phyloP scores from a whole-genome alignment of 2,329 filamentous ascomycete species.

The Curvularia hawaiiensis region DNA sequence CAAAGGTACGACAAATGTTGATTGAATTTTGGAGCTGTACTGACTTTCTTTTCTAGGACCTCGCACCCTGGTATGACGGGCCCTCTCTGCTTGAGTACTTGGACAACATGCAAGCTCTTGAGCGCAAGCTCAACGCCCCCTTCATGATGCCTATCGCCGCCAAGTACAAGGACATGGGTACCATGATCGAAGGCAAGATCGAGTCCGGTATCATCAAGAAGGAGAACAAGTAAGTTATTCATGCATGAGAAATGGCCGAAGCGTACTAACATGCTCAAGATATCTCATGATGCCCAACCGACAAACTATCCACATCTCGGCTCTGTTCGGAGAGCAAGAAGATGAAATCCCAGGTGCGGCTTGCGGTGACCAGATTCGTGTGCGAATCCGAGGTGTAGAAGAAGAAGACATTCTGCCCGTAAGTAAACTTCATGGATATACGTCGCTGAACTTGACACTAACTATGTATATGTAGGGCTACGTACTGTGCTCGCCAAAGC shows the following conservation, averaged over 20 bases:
- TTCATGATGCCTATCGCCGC: slow-evolving; percentile 99
- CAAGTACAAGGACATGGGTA: slow-evolving; percentile 97
- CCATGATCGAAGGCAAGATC: slow-evolving; percentile 96
- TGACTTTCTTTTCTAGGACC: slow-evolving; percentile 45
- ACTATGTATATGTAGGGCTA: slow-evolving; percentile 59
- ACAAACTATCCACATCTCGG: slow-evolving; percentile 77
- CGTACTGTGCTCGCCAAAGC: slow-evolving; percentile 92
- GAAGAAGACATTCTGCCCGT: slow-evolving; percentile 93
- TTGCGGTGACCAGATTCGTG: slow-evolving; percentile 91
- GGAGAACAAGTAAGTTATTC: slow-evolving; percentile 11
- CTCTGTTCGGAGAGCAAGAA: slow-evolving; percentile 93
- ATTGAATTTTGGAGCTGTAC: background rate
- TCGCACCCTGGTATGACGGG: slow-evolving; percentile 83
- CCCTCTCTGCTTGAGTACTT: slow-evolving; percentile 94
- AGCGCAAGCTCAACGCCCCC: slow-evolving; percentile 94
- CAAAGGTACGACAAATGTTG: slow-evolving; percentile 46
- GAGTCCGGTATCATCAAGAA: slow-evolving; percentile 65
- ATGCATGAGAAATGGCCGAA: too few species aligned
- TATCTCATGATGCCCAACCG: slow-evolving; percentile 97
- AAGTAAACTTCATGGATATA: background rate
- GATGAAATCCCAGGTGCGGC: slow-evolving; percentile 83
- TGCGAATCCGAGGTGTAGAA: slow-evolving; percentile 92
- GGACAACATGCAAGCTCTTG: slow-evolving; percentile 89
- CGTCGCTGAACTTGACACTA: background rate
- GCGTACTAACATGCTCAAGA: slow-evolving; percentile 61